These are phyloP conservation scores for Dictyophora rubrovolvata DNA, from an alignment of 768 basidiomycete genomes.

Conservation along the genomic window DNA sequence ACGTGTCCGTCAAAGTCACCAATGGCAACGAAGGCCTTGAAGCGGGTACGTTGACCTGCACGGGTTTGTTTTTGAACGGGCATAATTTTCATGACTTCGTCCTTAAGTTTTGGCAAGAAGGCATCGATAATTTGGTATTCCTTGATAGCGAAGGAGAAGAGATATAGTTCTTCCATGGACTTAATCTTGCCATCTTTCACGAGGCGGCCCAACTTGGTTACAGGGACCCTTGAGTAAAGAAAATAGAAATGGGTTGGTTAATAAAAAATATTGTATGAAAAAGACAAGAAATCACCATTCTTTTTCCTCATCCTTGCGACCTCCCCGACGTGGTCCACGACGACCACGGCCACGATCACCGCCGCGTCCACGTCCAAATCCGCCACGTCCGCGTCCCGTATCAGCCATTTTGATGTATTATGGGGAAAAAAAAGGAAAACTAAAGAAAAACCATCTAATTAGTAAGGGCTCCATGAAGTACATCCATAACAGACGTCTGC, in stretches of 20 bases:
- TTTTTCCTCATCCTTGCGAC: slow-evolving; percentile 99
- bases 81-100: slow-evolving; percentile 99
- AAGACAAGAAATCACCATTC: slow-evolving; percentile 66
- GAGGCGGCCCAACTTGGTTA: slow-evolving; percentile 98
- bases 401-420: slow-evolving; percentile 60
- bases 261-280: neutral
- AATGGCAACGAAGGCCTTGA: slow-evolving; percentile 99
- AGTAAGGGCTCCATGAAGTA: neutral
- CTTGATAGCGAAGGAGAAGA: slow-evolving; percentile 99
- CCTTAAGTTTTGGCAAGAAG: slow-evolving; percentile 99
- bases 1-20: slow-evolving; percentile 99
- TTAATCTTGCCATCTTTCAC: slow-evolving; percentile 99
- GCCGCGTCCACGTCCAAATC: slow-evolving; percentile 78
- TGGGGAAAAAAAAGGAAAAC: neutral
- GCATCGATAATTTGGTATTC: slow-evolving; percentile 99
- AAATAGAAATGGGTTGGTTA: neutral
- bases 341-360: slow-evolving; percentile 51
- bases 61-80: slow-evolving; percentile 99
- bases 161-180: slow-evolving; percentile 99
- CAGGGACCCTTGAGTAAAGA: slow-evolving; percentile 61
- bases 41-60: slow-evolving; percentile 97
- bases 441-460: neutral
- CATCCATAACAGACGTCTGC: neutral
- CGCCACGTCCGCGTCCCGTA: slow-evolving; percentile 83
- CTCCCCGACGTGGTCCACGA: slow-evolving; percentile 83